phyloP scores from a whole-genome alignment of 2,329 filamentous ascomycete genomes.

The Trichophyton schoenleinii region DNA sequence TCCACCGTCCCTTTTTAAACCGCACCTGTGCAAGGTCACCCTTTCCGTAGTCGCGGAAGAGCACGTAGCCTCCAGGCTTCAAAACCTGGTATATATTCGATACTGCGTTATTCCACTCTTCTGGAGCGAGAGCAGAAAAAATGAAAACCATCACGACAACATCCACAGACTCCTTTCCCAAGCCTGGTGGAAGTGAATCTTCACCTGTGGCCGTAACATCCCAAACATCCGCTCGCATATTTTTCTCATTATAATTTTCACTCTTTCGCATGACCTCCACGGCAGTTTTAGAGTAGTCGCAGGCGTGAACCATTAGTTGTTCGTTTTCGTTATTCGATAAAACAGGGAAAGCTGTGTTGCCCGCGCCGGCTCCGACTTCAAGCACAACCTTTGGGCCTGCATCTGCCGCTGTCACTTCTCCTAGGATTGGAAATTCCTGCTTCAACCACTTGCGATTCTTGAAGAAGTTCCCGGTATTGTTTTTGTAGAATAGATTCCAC shows the following conservation, averaged over 20 bases:
- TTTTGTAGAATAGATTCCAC: conserved; percentile 98
- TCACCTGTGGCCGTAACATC: conserved; percentile 58
- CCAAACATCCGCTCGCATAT: conserved; percentile 88
- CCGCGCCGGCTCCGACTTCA: conserved; percentile 88
- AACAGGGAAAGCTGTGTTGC: conserved; percentile 92
- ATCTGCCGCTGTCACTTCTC: conserved; percentile 56
- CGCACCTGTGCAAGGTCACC: conserved; percentile 92
- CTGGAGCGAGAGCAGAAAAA: conserved; percentile 78
- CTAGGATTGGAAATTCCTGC: conserved; percentile 88
- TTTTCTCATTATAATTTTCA: conserved; percentile 57
- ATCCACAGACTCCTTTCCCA: conserved; percentile 71
- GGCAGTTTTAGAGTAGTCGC: conserved; percentile 90
- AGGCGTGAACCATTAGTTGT: conserved; percentile 73
- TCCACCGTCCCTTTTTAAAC: conserved; percentile 87
- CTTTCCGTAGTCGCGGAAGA: conserved; percentile 93
- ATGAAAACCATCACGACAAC: conserved; percentile 93
- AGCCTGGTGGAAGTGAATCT: conserved; percentile 54
- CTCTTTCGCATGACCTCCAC: conserved; percentile 82
- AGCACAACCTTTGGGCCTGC: conserved; percentile 60
- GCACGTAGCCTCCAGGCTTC: conserved; percentile 82
- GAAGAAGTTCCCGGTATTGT: conserved; percentile 96
- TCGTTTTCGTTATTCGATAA: conserved; percentile 73
- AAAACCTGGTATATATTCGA: conserved; percentile 68
- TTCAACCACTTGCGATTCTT: conserved; percentile 96
- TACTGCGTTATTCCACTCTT: conserved; percentile 73